Evolutionary conservation across 805 yeast species (phyloP).

Genomic region (Teunomyces tritomae): DNA sequence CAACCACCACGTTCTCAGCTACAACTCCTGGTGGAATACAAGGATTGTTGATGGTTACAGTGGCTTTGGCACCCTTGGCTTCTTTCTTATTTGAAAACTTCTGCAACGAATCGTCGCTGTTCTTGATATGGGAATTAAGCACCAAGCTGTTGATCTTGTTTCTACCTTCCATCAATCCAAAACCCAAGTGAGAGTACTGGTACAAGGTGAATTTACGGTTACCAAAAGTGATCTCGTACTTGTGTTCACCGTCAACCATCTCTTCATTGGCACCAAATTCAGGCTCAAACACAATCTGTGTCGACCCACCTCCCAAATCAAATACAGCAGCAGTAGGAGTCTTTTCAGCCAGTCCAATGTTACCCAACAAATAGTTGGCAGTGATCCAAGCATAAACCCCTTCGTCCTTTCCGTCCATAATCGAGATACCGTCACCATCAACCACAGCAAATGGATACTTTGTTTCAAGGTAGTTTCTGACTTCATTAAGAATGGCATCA

Average conservation of each 20-base stretch:
- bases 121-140: conserved; percentile 48
- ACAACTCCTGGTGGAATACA: conserved; percentile 79
- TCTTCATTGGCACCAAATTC: conserved; percentile 54
- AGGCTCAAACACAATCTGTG: conserved; percentile 98
- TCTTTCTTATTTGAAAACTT: conserved; percentile 29
- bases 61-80: conserved; percentile 34
- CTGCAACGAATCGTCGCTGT: conserved; percentile 16
- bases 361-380: conserved; percentile 87
- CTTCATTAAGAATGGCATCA: conserved; percentile 68
- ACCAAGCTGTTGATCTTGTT: conserved; percentile 70
- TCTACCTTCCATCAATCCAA: conserved; percentile 94
- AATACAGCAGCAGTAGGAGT: conserved; percentile 93
- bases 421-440: conserved; percentile 78
- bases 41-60: conserved; percentile 62
- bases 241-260: conserved; percentile 86
- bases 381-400: conserved; percentile 99
- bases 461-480: conserved; percentile 67
- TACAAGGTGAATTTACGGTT: conserved; percentile 76
- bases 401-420: conserved; percentile 96
- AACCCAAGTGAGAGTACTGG: conserved; percentile 93
- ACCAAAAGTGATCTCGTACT: conserved; percentile 77
- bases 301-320: conserved; percentile 97
- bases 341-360: conserved; percentile 78
- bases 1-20: conserved; percentile 62
- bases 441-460: conserved; percentile 93